A percentile compares a stretch with the other conserved stretches of the same genome.
These are phyloP conservation scores for Phytopythium delawarense DNA, from an alignment of 352 stramenopile genomes.

Conservation along the genomic window DNA sequence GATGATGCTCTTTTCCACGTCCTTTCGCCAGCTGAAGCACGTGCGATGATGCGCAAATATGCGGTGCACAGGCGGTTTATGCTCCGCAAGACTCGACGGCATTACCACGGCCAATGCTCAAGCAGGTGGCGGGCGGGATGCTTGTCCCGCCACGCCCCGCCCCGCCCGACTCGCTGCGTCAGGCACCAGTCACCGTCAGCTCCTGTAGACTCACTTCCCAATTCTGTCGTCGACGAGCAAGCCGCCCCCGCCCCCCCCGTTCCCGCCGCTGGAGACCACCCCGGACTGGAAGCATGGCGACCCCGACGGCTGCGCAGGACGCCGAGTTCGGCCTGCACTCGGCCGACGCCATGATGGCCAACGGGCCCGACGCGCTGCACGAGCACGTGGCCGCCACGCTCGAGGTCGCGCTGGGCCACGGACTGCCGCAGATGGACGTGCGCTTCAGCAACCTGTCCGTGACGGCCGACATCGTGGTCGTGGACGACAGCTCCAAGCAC, in stretches of 20 bases:
- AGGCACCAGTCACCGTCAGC: not conserved
- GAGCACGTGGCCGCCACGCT: conserved; percentile 23
- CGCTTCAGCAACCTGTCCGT: conserved; percentile 42
- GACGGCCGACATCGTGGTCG: conserved; percentile 23
- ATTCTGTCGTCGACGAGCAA: not conserved
- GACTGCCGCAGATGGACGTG: conserved; percentile 42
- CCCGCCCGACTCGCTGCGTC: not conserved
- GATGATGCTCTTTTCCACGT: not conserved
- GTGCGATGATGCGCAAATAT: not conserved
- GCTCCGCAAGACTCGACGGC: not conserved
- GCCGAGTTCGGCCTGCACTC: conserved; percentile 15
- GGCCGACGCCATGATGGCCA: conserved; percentile 19
- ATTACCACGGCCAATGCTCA: not conserved
- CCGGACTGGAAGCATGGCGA: not conserved
- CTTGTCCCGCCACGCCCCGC: not conserved
- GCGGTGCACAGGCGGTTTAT: not conserved
- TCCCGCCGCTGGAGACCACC: not conserved
- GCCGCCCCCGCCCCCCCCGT: not conserved
- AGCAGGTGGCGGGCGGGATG: not conserved
- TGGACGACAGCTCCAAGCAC: conserved; percentile 7
- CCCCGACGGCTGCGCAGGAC: not conserved
- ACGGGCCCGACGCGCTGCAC: conserved; percentile 32
- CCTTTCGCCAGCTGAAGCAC: not conserved
- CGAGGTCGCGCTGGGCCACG: conserved; percentile 19
- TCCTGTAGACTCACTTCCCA: not conserved